Evolutionary conservation across 2,329 filamentous ascomycete genomes (phyloP), one percentile per base, ranked within the genome.

Genomic region (Cordyceps javanica): DNA sequence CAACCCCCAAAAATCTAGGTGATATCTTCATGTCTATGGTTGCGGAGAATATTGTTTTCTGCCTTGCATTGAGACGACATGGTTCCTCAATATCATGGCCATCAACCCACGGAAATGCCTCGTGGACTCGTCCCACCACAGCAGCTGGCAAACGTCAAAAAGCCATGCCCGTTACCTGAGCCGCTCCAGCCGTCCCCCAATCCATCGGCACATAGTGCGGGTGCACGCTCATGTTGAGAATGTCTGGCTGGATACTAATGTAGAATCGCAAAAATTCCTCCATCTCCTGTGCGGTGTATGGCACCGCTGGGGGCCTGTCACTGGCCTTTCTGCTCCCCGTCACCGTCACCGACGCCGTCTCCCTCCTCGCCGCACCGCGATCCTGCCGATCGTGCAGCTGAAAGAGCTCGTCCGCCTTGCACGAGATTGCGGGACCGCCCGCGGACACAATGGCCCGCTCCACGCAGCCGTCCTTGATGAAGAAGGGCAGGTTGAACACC

Each of bases 391-490:
- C 28, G 26, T 23, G 46, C 46, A 50, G 28, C 46, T 50, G 16
- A 14, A n/a, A 21, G 34, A 39, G 19, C 19, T 41, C n/a, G 23
- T 55, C 21, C 21, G 3, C 14, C 25, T 36, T 10, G 45, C 65
- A 67, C 26, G 61, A 61, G 45, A 66, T 48, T 51, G 60, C 60
- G 14, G 64, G 65, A 16, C 66, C 66, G 14, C 65, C 65, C 2
- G 64, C 65, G 4, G 64, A 66, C 28, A 59, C 60, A 38, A 68
- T 66, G 26, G 66, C 66, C 26, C 64, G 61, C 60, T 67, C 65
- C 25, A 68, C 64, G 55, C 66, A 68, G 11, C 66, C 66, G 11
- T 32, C 50, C 55, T 66, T 66, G 34, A 67, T 64, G 32, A 64
- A 45, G 50, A 63, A 60, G 16, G 62, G 63, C 23, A 67, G 59